A percentile compares a stretch with the other conserved stretches of the same genome.
Conservation (phyloP, 192 early-diverging fungal species). For the Rhizophlyctis rosea region DNA sequence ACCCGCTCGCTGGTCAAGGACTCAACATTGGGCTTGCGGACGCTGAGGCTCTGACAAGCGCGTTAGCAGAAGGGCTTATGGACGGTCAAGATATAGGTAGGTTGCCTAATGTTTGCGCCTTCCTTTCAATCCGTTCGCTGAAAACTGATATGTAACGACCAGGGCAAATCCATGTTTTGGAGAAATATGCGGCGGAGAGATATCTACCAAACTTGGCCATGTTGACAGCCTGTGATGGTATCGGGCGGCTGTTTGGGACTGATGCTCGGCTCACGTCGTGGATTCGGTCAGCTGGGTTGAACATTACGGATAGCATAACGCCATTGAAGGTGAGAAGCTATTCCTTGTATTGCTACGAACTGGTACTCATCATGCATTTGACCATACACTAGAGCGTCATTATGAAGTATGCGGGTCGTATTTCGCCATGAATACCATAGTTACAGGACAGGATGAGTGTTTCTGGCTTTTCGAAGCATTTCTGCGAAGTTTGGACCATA, state of each 20-base stretch:
- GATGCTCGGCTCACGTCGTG: conserved; percentile 59
- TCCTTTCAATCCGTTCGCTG: neutral
- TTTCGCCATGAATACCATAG: neutral
- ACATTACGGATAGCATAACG: conserved; percentile 63
- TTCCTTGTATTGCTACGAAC: too few relatives aligned
- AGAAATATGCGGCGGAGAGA: conserved; percentile 76
- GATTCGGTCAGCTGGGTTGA: conserved; percentile 70
- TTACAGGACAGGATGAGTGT: too few relatives aligned
- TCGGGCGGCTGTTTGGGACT: conserved; percentile 75
- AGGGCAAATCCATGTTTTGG: conserved; percentile 69
- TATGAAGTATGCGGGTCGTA: conserved; percentile 12
- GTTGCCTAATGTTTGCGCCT: conserved; percentile 3
- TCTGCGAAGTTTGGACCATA: too few relatives aligned
- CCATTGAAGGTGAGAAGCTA: conserved; percentile 60
- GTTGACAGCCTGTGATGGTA: conserved; percentile 77
- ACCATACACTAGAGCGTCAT: too few relatives aligned
- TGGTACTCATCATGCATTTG: too few relatives aligned
- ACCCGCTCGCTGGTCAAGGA: conserved; percentile 96
- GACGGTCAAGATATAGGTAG: conserved; percentile 82
- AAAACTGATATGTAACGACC: neutral
- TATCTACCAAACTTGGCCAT: conserved; percentile 80
- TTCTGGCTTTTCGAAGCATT: too few relatives aligned
- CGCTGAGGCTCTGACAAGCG: conserved; percentile 63
- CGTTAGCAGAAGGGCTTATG: conserved; percentile 60
- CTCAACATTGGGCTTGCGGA: conserved; percentile 91